phyloP scores from a whole-genome alignment of 345 rosid species.

The Hypericum perforatum region DNA sequence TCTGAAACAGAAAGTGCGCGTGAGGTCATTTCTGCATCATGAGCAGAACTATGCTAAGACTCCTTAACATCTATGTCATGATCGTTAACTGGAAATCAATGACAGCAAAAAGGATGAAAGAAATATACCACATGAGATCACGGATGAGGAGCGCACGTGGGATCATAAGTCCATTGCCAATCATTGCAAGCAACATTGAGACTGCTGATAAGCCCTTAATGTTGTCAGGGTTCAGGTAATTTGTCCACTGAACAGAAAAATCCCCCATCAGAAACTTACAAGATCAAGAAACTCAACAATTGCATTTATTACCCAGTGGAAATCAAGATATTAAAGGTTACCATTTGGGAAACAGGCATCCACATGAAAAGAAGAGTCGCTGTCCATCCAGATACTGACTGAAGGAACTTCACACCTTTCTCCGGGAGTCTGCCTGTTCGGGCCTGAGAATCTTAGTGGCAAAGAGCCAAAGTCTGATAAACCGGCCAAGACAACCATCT shows the following conservation, averaged over 20 bases:
- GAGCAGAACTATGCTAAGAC: too few relatives aligned
- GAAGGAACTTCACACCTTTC: constrained; percentile 53
- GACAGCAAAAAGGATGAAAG: not conserved
- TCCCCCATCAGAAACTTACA: too few relatives aligned
- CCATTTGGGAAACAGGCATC: constrained; percentile 95
- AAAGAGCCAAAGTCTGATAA: constrained; percentile 15
- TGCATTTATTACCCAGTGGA: not conserved
- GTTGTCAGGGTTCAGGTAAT: constrained; percentile 71
- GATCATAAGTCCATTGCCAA: constrained; percentile 85
- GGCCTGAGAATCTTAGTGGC: constrained; percentile 54
- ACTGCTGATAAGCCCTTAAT: constrained; percentile 74
- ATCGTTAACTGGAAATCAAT: too few relatives aligned
- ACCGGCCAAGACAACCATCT: not conserved
- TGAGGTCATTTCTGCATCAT: too few relatives aligned
- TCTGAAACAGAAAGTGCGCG: too few relatives aligned
- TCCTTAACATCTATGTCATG: too few relatives aligned
- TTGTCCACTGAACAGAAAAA: constrained; percentile 64
- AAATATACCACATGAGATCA: constrained; percentile 82
- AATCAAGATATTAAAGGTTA: constrained; percentile 15
- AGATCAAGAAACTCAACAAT: too few relatives aligned
- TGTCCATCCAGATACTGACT: constrained; percentile 82
- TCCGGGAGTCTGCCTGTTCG: constrained; percentile 59
- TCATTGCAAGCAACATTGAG: constrained; percentile 84
- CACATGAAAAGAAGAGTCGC: constrained; percentile 97
- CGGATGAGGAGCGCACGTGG: constrained; percentile 88